Base-by-base conservation (phyloP, 495 filamentous ascomycete species). In the Tuber melanosporum region DNA sequence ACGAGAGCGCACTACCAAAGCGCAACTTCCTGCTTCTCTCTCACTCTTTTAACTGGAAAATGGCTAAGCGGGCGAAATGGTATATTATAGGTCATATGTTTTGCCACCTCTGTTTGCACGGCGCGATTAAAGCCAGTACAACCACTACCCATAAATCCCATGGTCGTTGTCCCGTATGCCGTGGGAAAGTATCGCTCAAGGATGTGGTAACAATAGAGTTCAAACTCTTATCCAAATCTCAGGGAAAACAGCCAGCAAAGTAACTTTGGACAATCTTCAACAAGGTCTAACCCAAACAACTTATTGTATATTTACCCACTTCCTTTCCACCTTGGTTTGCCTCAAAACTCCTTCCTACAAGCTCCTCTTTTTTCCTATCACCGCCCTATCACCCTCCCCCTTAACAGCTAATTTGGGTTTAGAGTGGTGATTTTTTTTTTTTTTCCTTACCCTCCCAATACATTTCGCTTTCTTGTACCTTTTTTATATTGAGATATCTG, bases 21-120 rank as follows among this genome's bases (percentile, higher is more conserved):
- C 43, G 73, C 46, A 77, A 49, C 44, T 77, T 39, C 20, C 12
- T 17, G 72, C n/a, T 46, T 76, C 26, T 69, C 52, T 26, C 10
- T 9, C 49, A 10, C 20, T 47, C 47, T 32, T 44, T 70, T 20
- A 52, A 39, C 39, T 73, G 19, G 73, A 52, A 66, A 66, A 32
- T 45, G 26, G 42, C 26, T 72, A 43, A 45, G 42, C 20, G 71
- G 71, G 73, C 52, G 20, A 42, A 36, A 52, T 10, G 66, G n/a
- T 22, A 46, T 8, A 72, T 15, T 22, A 2, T 69, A 96, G 93
- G 93, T 2, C 94, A 97, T 84, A 86, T 97, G 17, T 96, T 95
- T 85, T 97, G 94, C 80, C 89, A 92, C 77, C 89, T 89, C 44
- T 97, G 94, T 83, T 89, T 97, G 10, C 91, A 92, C 76, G 89